A percentile compares a stretch with the other conserved stretches of the same genome.
phyloP scores from a whole-genome alignment of 2,329 filamentous ascomycete genomes.

The Aspergillus proliferans region DNA sequence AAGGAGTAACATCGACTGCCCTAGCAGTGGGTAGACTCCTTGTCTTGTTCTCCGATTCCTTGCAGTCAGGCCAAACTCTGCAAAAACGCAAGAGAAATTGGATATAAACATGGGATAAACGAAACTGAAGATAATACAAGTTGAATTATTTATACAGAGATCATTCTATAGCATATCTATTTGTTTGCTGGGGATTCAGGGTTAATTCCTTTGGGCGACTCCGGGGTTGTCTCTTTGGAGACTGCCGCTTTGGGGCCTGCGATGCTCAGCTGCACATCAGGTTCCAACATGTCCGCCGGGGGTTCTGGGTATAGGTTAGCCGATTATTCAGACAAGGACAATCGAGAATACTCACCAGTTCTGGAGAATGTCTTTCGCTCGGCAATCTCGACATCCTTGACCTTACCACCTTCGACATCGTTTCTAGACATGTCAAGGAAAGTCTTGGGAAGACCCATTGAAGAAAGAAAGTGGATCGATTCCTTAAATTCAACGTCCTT shows the following conservation, averaged over 20 bases:
- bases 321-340: not conserved
- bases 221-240: not conserved
- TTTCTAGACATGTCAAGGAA: conserved; percentile 51
- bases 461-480: conserved; percentile 51
- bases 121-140: conserved; percentile 1
- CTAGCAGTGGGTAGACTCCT: too few species aligned
- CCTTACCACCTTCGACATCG: conserved; percentile 54
- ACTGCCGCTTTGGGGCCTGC: not conserved
- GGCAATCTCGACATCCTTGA: conserved; percentile 38
- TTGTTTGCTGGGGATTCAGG: not conserved
- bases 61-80: too few species aligned
- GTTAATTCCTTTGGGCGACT: not conserved
- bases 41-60: too few species aligned
- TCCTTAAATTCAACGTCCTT: conserved; percentile 79
- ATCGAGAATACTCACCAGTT: conserved; percentile 29
- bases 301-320: conserved; percentile 10
- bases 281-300: conserved; percentile 48
- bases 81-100: not conserved
- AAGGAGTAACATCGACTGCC: too few species aligned
- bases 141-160: conserved; percentile 1
- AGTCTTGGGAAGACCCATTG: conserved; percentile 57
- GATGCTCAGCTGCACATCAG: conserved; percentile 27
- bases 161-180: conserved; percentile 1
- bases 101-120: not conserved
- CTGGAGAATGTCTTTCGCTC: conserved; percentile 37